These are phyloP conservation scores for Apiospora phragmitis DNA, from an alignment of 2,329 filamentous ascomycete species.

Conservation along the genomic window DNA sequence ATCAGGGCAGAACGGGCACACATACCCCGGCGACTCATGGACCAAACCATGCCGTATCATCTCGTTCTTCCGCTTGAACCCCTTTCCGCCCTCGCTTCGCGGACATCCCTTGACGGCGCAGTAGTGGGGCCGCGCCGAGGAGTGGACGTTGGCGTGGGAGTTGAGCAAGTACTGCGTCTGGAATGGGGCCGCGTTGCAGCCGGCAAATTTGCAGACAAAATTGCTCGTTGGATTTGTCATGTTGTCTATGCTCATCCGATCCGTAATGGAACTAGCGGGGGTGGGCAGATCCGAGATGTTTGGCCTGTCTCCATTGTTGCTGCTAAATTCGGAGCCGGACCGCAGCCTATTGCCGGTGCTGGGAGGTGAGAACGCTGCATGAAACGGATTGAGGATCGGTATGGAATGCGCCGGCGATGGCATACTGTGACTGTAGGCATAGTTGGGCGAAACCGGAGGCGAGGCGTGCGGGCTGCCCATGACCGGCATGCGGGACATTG, in stretches of 20 bases:
- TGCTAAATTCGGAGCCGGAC: conserved; percentile 45
- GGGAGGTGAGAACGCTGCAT: conserved; percentile 18
- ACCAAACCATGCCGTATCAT: conserved; percentile 81
- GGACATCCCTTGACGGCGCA: conserved; percentile 63
- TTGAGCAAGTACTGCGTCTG: conserved; percentile 78
- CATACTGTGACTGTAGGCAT: conserved; percentile 45
- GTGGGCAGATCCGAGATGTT: conserved; percentile 45
- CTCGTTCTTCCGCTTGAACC: conserved; percentile 73
- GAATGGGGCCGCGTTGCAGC: conserved; percentile 72
- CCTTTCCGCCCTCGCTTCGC: conserved; percentile 64
- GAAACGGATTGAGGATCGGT: conserved; percentile 38
- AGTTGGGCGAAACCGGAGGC: conserved; percentile 52
- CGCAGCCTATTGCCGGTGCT: conserved; percentile 24
- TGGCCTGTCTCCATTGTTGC: conserved; percentile 46
- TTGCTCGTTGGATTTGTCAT: conserved; percentile 53
- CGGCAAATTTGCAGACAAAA: conserved; percentile 59
- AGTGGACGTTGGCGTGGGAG: conserved; percentile 75
- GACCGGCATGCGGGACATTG: conserved; percentile 27
- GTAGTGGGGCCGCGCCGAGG: conserved; percentile 64
- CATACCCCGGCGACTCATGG: conserved; percentile 90
- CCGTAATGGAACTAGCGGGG: conserved; percentile 41
- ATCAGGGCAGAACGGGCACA: conserved; percentile 94
- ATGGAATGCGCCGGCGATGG: conserved; percentile 48
- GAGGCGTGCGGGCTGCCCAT: conserved; percentile 39
- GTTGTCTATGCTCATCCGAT: conserved; percentile 60